These are phyloP conservation scores for Hypoxylon perforatum DNA, from an alignment of 495 filamentous ascomycete species.

Conservation along the genomic window DNA sequence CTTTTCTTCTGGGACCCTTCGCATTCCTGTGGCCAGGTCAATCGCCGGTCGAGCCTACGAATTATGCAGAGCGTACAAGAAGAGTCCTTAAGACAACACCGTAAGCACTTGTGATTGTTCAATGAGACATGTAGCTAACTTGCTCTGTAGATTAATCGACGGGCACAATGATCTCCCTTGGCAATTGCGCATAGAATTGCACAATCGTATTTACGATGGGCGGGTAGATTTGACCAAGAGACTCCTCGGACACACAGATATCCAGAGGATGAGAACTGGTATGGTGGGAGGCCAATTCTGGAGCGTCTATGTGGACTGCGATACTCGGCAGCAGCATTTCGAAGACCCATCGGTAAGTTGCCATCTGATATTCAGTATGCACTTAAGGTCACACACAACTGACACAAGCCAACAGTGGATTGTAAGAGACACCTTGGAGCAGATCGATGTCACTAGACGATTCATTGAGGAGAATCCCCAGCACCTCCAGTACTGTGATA, in stretches of 20 bases:
- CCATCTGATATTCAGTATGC: background rate
- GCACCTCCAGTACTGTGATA: constrained; percentile 39
- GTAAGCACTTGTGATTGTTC: background rate
- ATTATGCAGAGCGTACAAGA: constrained; percentile 30
- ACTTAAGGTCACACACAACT: background rate
- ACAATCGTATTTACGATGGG: constrained; percentile 45
- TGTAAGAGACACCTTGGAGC: constrained; percentile 49
- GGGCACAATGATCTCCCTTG: constrained; percentile 51
- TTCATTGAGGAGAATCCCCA: constrained; percentile 39
- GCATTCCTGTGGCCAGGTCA: constrained; percentile 31
- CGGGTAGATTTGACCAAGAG: constrained; percentile 43
- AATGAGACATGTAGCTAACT: constrained; percentile 1
- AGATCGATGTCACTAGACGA: constrained; percentile 47
- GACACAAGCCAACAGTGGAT: constrained; percentile 21
- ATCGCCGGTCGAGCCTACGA: constrained; percentile 24
- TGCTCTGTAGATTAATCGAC: constrained; percentile 38
- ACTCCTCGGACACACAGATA: constrained; percentile 41
- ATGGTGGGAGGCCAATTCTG: constrained; percentile 51
- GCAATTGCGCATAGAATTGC: constrained; percentile 44
- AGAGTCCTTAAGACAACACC: constrained; percentile 33
- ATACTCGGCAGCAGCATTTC: constrained; percentile 29
- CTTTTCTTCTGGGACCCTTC: constrained; percentile 27
- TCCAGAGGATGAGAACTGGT: constrained; percentile 39
- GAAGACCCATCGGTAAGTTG: constrained; percentile 40
- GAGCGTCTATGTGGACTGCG: constrained; percentile 45